Base-by-base conservation (phyloP, 2,329 filamentous ascomycete genomes). In the Pseudogymnoascus sp. region DNA sequence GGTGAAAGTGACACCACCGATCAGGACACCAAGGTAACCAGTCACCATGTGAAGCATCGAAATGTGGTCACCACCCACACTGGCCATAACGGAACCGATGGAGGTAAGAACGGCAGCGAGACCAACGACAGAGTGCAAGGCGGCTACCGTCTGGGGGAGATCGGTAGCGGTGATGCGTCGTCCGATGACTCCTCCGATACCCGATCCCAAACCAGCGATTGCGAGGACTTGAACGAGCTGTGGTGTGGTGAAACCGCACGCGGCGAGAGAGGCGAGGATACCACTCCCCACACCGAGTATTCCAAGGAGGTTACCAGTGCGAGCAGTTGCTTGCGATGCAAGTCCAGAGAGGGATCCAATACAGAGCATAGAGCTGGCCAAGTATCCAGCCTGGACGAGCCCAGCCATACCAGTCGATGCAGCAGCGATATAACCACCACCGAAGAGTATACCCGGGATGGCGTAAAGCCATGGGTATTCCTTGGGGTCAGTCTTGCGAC, bases 401-500 rank as follows among this genome's bases (percentile, higher is more conserved):
- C 91, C 91, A 29, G 89, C 89, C 72, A 92, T 88, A 1, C 91
- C 92, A 10, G 91, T 93, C 8, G 85, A 85, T 2, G 90, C 89
- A 25, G 91, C 90, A 31, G 87, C 90, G 59, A 96, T 71, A 70
- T 90, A 95, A 0, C 91, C 91, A 35, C 89, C 90, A 2, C 89
- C 89, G 66, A 93, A 96, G 0, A 96, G 69, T 2, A 84, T 77
- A 13, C 84, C 91, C 0, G 91, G 91, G 62, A 95, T 78, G 1
- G 86, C 89, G 70, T 94, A 96, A 0, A 96, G 78, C 89, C 90
- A 96, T 0, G 90, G 89, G 67, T 93, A 96, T 72, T 96, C 92
- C 0, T 89, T 86, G 33, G 91, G 92, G 68, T 96, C 92, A 4
- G 90, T 94, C 81, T 69, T 71, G 80, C 89, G 83, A 71, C 89